A percentile compares a stretch with the other conserved stretches of the same genome.
Evolutionary conservation across 345 rosid species (phyloP).

Genomic region (Firmiana major): DNA sequence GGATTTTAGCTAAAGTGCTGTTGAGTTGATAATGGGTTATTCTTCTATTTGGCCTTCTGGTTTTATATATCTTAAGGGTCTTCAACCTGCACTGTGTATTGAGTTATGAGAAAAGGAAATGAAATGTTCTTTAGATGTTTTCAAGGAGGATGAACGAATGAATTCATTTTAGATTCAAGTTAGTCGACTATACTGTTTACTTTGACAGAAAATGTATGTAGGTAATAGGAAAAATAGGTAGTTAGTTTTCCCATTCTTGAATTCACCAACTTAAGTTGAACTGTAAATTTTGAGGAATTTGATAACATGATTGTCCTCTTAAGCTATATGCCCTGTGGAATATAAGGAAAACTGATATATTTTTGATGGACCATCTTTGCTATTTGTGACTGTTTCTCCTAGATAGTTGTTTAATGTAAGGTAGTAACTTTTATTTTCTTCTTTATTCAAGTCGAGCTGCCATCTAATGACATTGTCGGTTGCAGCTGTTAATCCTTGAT

Average conservation of each 20-base stretch:
- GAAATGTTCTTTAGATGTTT: neutral
- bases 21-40: neutral
- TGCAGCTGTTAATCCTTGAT: conserved; percentile 7
- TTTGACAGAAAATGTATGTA: too few relatives aligned
- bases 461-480: neutral
- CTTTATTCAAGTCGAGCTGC: neutral
- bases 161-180: neutral
- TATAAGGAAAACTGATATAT: neutral
- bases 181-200: too few relatives aligned
- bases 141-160: neutral
- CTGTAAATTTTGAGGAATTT: neutral
- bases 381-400: neutral
- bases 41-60: neutral
- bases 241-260: neutral
- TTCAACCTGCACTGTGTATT: neutral
- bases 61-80: neutral
- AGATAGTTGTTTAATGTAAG: neutral
- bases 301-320: neutral
- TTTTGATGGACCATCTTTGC: neutral
- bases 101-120: neutral
- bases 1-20: neutral
- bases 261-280: neutral
- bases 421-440: neutral
- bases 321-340: neutral
- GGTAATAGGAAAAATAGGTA: neutral